These are phyloP conservation scores for Cordyceps fumosorosea DNA, from an alignment of 2,329 filamentous ascomycete genomes.

Conservation along the genomic window DNA sequence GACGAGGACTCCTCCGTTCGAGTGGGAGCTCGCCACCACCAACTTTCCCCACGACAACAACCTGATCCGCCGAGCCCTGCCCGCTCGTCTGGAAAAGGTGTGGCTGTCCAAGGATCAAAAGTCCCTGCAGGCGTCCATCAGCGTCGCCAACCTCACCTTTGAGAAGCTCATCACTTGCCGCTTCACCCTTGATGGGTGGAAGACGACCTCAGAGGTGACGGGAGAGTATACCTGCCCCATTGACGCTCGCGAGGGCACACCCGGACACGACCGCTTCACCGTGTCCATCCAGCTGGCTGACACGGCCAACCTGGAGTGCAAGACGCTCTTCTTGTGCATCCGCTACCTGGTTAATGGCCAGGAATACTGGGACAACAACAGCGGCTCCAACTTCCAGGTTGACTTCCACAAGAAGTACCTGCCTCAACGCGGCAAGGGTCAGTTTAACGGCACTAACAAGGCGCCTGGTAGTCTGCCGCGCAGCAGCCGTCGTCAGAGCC, in stretches of 20 bases:
- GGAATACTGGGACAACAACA: constrained; percentile 96
- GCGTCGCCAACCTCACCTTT: constrained; percentile 83
- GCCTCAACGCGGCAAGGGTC: constrained; percentile 51
- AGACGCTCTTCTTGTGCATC: constrained; percentile 88
- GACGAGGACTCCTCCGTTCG: constrained; percentile 48
- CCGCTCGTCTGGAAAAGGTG: constrained; percentile 77
- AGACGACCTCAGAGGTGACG: constrained; percentile 88
- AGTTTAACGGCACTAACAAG: constrained; percentile 44
- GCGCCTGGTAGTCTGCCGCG: constrained; percentile 54
- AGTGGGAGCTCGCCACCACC: constrained; percentile 80
- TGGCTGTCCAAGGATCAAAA: constrained; percentile 87
- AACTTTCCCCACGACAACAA: constrained; percentile 69
- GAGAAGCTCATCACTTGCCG: constrained; percentile 83
- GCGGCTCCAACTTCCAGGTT: constrained; percentile 79
- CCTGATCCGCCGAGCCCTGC: constrained; percentile 50
- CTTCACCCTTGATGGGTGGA: constrained; percentile 97
- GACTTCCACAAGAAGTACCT: constrained; percentile 81
- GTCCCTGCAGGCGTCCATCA: constrained; percentile 73
- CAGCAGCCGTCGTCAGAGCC: constrained; percentile 51
- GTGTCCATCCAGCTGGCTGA: constrained; percentile 93
- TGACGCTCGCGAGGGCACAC: constrained; percentile 54
- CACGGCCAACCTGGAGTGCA: constrained; percentile 81
- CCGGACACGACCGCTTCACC: constrained; percentile 79
- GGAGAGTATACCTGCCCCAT: constrained; percentile 85
- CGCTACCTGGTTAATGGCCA: constrained; percentile 78